These are phyloP conservation scores for Candida ascalaphidarum DNA, from an alignment of 805 yeast genomes.

Conservation along the genomic window DNA sequence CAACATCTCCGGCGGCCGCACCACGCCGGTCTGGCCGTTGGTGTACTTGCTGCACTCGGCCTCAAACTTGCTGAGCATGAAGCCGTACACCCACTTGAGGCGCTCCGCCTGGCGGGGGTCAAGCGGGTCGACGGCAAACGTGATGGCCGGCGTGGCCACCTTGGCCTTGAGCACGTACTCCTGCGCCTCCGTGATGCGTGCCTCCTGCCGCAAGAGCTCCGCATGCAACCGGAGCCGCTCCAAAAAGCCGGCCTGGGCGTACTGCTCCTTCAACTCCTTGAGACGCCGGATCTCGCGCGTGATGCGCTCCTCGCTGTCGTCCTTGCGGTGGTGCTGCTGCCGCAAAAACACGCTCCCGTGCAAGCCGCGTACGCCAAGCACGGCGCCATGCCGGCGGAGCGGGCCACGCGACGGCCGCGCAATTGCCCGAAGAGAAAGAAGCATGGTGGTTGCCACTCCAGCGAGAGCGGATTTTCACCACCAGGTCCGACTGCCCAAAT, in stretches of 20 bases:
- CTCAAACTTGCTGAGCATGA: conserved; percentile 15
- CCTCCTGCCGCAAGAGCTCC: conserved; percentile 13
- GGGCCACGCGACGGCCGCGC: no score
- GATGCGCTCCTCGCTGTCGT: conserved; percentile 1
- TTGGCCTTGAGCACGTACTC: conserved; percentile 6
- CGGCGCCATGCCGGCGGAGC: no score
- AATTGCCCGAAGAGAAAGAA: no score
- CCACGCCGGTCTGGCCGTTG: conserved; percentile 1
- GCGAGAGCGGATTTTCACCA: no score
- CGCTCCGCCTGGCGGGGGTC: conserved; percentile 7
- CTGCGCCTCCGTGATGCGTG: conserved; percentile 13
- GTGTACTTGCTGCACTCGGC: conserved; percentile 13
- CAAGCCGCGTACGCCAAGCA: no score
- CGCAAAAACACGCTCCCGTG: no score
- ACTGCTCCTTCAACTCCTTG: conserved; percentile 13
- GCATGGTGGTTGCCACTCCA: no score
- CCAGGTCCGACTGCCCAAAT: no score
- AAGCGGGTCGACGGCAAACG: conserved; percentile 12
- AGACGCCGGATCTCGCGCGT: conserved; percentile 14
- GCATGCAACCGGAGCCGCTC: conserved; percentile 15
- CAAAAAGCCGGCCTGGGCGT: conserved; percentile 14
- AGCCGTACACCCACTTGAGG: conserved; percentile 9
- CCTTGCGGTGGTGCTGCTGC: no score
- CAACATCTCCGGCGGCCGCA: conserved; percentile 12
- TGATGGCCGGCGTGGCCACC: conserved; percentile 8